Conservation (phyloP, 176 grass and related monocot species). For the Ensete glaucum region DNA sequence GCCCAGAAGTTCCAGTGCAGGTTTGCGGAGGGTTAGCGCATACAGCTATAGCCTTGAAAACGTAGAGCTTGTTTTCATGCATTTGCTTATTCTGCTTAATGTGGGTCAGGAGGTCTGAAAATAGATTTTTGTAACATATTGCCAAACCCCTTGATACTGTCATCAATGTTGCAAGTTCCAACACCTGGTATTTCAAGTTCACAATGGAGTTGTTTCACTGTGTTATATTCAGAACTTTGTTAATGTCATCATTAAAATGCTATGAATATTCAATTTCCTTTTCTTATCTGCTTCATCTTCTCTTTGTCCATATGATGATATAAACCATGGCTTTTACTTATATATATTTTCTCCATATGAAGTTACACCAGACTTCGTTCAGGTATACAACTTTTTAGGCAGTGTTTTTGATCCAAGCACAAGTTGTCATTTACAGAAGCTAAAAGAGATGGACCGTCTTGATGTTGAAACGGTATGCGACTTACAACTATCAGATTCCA, state of each 20-base stretch:
- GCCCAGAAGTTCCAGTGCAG: too few relatives aligned
- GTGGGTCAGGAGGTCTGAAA: background rate
- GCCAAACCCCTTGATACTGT: too few relatives aligned
- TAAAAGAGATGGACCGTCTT: slow-evolving; percentile 98
- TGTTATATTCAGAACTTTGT: background rate
- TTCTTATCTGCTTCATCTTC: background rate
- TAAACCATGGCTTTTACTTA: background rate
- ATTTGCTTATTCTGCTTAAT: too few relatives aligned
- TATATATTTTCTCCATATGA: slow-evolving; percentile 16
- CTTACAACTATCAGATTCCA: background rate
- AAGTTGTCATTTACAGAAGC: slow-evolving; percentile 80
- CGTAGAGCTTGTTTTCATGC: too few relatives aligned
- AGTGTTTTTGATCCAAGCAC: slow-evolving; percentile 94
- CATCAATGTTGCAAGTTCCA: background rate
- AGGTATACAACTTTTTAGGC: slow-evolving; percentile 85
- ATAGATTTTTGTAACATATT: background rate
- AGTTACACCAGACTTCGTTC: slow-evolving; percentile 94
- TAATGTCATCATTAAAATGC: background rate
- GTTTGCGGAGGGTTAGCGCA: too few relatives aligned
- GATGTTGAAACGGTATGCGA: slow-evolving; percentile 93
- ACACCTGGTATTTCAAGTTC: background rate
- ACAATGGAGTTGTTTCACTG: background rate
- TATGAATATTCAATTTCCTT: background rate
- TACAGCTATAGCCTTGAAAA: too few relatives aligned
- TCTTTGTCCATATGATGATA: background rate